Percentiles rank a stretch among this genome's conserved stretches.
These are phyloP conservation scores for Malassezia vespertilionis DNA, from an alignment of 1,284 basidiomycete genomes.

Conservation along the genomic window DNA sequence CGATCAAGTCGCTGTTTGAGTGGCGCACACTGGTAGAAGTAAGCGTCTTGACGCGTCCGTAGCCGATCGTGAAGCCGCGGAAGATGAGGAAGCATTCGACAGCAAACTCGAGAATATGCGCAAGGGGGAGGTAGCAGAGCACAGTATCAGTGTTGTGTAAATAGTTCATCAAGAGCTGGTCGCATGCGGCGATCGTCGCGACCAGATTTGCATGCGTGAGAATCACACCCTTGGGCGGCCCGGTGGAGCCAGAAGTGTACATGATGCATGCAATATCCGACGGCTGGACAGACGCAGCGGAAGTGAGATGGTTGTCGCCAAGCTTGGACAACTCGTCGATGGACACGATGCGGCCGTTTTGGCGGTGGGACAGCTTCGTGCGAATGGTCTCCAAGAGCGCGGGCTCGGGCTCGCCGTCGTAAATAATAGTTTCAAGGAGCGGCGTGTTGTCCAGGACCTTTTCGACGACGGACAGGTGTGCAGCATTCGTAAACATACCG, in stretches of 20 bases:
- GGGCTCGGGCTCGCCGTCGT: slow-evolving; percentile 57
- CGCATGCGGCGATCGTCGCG: slow-evolving; percentile 69
- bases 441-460: slow-evolving; percentile 49
- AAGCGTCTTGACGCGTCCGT: slow-evolving; percentile 88
- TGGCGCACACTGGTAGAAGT: slow-evolving; percentile 80
- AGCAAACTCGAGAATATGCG: slow-evolving; percentile 79
- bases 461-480: slow-evolving; percentile 63
- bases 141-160: slow-evolving; percentile 61
- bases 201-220: slow-evolving; percentile 79
- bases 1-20: slow-evolving; percentile 75
- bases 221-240: slow-evolving; percentile 83
- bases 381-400: slow-evolving; percentile 42
- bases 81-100: slow-evolving; percentile 50
- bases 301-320: slow-evolving; percentile 33
- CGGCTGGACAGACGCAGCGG: slow-evolving; percentile 17
- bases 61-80: slow-evolving; percentile 66
- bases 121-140: slow-evolving; percentile 84
- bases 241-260: slow-evolving; percentile 92
- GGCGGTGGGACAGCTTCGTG: slow-evolving; percentile 39
- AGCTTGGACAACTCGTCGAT: slow-evolving; percentile 49
- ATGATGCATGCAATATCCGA: slow-evolving; percentile 69
- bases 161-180: slow-evolving; percentile 65
- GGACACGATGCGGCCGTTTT: slow-evolving; percentile 24
- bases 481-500: slow-evolving; percentile 83
- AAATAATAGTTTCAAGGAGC: slow-evolving; percentile 67